These are phyloP conservation scores for Trifolium fragiferum DNA, from an alignment of 306 rosid species.

Conservation along the genomic window DNA sequence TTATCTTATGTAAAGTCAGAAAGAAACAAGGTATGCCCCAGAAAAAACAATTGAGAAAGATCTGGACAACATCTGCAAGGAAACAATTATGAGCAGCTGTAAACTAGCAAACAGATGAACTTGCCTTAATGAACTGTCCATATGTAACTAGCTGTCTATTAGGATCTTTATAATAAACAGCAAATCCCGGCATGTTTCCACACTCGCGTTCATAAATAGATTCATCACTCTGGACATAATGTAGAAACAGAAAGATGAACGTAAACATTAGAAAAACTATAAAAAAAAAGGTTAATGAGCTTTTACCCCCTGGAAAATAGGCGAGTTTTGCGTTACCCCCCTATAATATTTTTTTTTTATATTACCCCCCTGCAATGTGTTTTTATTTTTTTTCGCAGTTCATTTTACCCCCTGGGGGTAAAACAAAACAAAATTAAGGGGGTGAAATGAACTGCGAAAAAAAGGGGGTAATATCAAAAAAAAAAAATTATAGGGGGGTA, in stretches of 20 bases:
- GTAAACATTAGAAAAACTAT: not conserved
- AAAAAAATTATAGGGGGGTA: too few species aligned
- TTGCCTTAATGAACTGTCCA: conserved; percentile 93
- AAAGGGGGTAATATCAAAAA: too few species aligned
- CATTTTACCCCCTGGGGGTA: too few species aligned
- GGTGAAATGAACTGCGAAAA: too few species aligned
- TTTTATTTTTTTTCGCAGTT: too few species aligned
- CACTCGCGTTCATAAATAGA: conserved; percentile 95
- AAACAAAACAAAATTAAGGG: too few species aligned
- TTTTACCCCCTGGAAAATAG: too few species aligned
- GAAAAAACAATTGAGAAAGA: conserved; percentile 25
- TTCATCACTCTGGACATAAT: conserved; percentile 80
- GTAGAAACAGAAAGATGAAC: conserved; percentile 9
- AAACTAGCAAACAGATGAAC: conserved; percentile 42
- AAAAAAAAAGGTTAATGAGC: too few species aligned
- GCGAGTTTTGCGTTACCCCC: too few species aligned
- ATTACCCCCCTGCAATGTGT: too few species aligned
- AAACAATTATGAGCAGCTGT: conserved; percentile 22
- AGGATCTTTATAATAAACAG: conserved; percentile 92
- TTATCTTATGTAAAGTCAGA: not conserved
- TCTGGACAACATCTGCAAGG: conserved; percentile 20
- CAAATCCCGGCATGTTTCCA: conserved; percentile 99
- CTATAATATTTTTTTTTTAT: too few species aligned
- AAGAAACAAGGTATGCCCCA: not conserved
- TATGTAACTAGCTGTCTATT: conserved; percentile 90